These are phyloP conservation scores for Parietaria judaica DNA, from an alignment of 306 rosid genomes.

Conservation along the genomic window DNA sequence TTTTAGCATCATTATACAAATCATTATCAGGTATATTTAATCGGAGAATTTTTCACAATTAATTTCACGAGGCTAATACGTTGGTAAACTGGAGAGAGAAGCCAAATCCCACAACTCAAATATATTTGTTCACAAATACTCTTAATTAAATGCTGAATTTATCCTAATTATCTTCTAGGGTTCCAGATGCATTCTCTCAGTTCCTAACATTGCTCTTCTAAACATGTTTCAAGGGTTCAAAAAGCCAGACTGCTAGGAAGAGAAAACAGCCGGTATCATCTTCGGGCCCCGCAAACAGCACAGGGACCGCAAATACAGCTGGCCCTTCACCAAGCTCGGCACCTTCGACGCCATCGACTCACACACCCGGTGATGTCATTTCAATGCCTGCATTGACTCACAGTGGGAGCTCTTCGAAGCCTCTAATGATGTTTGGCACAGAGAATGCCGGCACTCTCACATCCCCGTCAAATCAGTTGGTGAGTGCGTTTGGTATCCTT, in stretches of 20 bases:
- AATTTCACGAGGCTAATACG: too few species aligned
- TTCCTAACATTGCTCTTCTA: slow-evolving; percentile 34
- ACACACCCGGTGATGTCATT: slow-evolving; percentile 95
- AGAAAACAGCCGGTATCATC: slow-evolving; percentile 95
- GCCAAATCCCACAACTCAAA: too few species aligned
- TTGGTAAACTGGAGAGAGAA: too few species aligned
- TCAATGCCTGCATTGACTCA: slow-evolving; percentile 94
- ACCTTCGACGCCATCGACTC: slow-evolving; percentile 97
- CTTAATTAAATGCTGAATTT: too few species aligned
- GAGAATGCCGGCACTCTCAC: slow-evolving; percentile 84
- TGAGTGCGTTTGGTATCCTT: slow-evolving; percentile 36
- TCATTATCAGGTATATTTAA: too few species aligned
- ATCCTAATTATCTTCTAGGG: too few species aligned
- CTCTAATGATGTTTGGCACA: slow-evolving; percentile 69
- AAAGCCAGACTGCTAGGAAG: slow-evolving; percentile 94
- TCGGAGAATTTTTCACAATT: neutral
- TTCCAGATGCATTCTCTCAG: neutral
- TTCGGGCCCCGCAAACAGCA: slow-evolving; percentile 98
- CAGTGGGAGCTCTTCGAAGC: slow-evolving; percentile 80
- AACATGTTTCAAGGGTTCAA: slow-evolving; percentile 63
- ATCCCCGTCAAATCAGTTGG: slow-evolving; percentile 93
- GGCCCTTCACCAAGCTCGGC: slow-evolving; percentile 99
- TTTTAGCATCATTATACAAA: neutral
- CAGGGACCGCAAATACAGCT: slow-evolving; percentile 93
- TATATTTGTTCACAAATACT: too few species aligned